These are phyloP conservation scores for Xylaria sp. DNA, from an alignment of 2,329 filamentous ascomycete genomes.

Conservation along the genomic window DNA sequence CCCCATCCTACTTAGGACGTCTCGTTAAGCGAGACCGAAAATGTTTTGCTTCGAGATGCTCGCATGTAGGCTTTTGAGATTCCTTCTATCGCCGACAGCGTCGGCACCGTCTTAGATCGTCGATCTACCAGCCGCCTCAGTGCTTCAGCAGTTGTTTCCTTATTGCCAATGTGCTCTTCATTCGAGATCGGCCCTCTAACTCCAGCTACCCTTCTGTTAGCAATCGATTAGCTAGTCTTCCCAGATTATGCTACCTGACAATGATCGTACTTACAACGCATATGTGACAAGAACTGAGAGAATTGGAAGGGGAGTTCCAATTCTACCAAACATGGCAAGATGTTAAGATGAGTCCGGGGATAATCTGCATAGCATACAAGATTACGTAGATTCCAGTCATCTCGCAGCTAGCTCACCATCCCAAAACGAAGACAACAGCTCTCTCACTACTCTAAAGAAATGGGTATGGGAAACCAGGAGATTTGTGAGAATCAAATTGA, in stretches of 20 bases:
- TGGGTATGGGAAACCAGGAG: background rate
- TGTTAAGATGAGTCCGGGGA: background rate
- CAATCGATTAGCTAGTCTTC: background rate
- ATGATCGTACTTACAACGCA: background rate
- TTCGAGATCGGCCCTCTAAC: background rate
- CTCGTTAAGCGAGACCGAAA: background rate
- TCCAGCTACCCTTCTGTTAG: background rate
- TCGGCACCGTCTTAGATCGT: background rate
- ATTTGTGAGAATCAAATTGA: background rate
- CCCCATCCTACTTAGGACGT: constrained; percentile 2
- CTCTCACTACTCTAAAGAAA: background rate
- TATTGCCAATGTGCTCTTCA: background rate
- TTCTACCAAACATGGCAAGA: background rate
- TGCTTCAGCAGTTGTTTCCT: background rate
- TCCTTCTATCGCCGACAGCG: background rate
- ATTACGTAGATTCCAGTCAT: constrained; percentile 27
- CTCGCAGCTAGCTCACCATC: constrained; percentile 1
- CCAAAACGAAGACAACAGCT: constrained; percentile 24
- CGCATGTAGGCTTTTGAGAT: background rate
- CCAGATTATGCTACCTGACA: background rate
- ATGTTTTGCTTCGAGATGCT: background rate
- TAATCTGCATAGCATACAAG: background rate
- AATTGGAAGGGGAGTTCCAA: background rate
- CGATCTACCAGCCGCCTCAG: background rate
- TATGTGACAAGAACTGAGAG: background rate